Evolutionary conservation across 2,329 filamentous ascomycete species (phyloP).

Genomic region (Volutella citrinella): DNA sequence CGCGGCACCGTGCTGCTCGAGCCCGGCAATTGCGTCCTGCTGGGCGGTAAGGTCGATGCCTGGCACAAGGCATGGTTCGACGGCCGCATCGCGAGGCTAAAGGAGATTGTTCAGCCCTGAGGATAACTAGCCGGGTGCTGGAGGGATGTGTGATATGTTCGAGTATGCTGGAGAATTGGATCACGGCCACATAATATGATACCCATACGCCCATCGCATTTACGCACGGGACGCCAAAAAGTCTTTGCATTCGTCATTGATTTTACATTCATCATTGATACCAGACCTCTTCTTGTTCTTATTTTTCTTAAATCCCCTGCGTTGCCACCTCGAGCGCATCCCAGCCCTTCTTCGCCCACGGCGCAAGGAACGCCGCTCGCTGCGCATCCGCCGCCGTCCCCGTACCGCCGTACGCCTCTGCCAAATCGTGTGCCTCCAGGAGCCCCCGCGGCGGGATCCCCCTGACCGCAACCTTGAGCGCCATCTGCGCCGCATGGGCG

Average conservation of each 20-base stretch:
- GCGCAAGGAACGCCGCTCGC: slow-evolving; percentile 73
- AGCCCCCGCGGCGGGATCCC: slow-evolving; percentile 70
- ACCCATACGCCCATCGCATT: too few relatives aligned
- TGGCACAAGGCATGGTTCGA: slow-evolving; percentile 77
- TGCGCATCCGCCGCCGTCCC: slow-evolving; percentile 72
- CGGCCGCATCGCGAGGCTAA: slow-evolving; percentile 66
- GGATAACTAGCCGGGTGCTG: slow-evolving; percentile 15
- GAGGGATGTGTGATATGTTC: not conserved
- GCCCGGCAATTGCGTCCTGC: slow-evolving; percentile 60
- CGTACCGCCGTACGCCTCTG: slow-evolving; percentile 71
- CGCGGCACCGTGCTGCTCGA: slow-evolving; percentile 79
- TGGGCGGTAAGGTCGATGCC: slow-evolving; percentile 85
- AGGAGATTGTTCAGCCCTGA: slow-evolving; percentile 54
- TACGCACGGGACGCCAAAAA: too few relatives aligned
- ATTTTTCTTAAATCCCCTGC: too few relatives aligned
- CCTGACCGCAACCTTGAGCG: slow-evolving; percentile 72
- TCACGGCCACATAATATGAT: too few relatives aligned
- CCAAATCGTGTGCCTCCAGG: slow-evolving; percentile 67
- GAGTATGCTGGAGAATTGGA: too few relatives aligned
- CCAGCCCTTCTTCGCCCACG: slow-evolving; percentile 72
- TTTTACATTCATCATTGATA: too few relatives aligned
- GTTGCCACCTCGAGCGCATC: slow-evolving; percentile 42
- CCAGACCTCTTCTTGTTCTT: too few relatives aligned
- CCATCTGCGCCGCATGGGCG: slow-evolving; percentile 67
- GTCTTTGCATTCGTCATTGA: too few relatives aligned